These are phyloP conservation scores for Coemansia sp. DNA, from an alignment of 192 early-diverging fungal species.

Conservation along the genomic window DNA sequence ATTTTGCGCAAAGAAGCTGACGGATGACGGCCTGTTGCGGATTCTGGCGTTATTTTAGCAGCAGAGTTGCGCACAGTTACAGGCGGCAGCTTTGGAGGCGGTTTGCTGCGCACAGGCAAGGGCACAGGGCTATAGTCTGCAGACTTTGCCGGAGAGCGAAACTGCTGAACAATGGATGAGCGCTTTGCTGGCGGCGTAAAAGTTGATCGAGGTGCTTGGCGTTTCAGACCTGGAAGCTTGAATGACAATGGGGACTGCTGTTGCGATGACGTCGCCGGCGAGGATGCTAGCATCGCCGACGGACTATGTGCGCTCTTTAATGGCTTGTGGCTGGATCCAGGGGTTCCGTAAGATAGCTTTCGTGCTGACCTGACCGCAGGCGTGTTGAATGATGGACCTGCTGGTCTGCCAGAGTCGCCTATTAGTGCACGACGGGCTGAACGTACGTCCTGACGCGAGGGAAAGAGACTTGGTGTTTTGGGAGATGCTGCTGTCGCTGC, in stretches of 20 bases:
- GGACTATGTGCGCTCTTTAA: neutral
- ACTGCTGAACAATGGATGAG: conserved; percentile 8
- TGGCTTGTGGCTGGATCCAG: neutral
- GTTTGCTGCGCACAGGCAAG: conserved; percentile 1
- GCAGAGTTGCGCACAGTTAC: conserved; percentile 9
- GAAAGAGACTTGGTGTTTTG: conserved; percentile 24
- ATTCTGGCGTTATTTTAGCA: neutral
- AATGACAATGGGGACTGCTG: conserved; percentile 19
- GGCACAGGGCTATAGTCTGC: neutral
- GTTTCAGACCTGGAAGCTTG: conserved; percentile 32
- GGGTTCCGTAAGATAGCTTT: neutral
- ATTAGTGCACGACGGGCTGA: conserved; percentile 41
- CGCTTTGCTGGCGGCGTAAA: conserved; percentile 51
- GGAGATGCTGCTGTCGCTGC: neutral
- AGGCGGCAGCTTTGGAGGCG: conserved; percentile 24
- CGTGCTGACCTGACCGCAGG: conserved; percentile 6
- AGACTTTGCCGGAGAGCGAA: conserved; percentile 22
- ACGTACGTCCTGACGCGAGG: conserved; percentile 39
- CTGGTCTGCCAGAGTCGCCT: conserved; percentile 12
- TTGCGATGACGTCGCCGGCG: neutral
- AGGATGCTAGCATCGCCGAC: neutral
- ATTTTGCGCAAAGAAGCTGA: neutral
- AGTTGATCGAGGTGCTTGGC: conserved; percentile 11
- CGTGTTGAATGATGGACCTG: conserved; percentile 12
- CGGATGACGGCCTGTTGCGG: neutral